phyloP scores from a whole-genome alignment of 2,329 filamentous ascomycete species.

The Nothophaeocryptopus gaeumannii region DNA sequence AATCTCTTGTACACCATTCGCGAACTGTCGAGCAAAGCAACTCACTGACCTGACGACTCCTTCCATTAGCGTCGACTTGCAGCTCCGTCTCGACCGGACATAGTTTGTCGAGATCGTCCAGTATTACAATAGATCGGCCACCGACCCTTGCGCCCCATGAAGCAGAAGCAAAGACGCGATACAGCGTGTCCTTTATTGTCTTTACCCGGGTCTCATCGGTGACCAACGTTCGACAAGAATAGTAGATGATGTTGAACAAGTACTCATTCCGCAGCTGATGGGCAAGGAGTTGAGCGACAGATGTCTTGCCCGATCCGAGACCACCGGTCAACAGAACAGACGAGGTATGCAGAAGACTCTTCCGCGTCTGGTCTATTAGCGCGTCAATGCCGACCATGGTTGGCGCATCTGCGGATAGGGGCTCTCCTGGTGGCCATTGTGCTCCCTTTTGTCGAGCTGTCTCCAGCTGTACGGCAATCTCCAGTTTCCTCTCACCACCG shows the following conservation, averaged over 20 bases:
- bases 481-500: slow-evolving; percentile 70
- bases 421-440: slow-evolving; percentile 53
- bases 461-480: slow-evolving; percentile 72
- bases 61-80: slow-evolving; percentile 88
- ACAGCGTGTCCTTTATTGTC: slow-evolving; percentile 84
- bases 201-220: slow-evolving; percentile 88
- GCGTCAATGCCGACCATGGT: slow-evolving; percentile 80
- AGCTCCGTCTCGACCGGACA: slow-evolving; percentile 93
- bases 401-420: slow-evolving; percentile 54
- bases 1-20: slow-evolving; percentile 77
- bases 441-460: slow-evolving; percentile 61
- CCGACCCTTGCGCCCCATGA: slow-evolving; percentile 88
- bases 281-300: slow-evolving; percentile 72
- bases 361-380: slow-evolving; percentile 68
- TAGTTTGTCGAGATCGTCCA: slow-evolving; percentile 90
- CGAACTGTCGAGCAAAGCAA: slow-evolving; percentile 77
- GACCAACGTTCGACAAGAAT: slow-evolving; percentile 80
- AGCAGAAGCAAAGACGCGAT: slow-evolving; percentile 79
- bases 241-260: slow-evolving; percentile 80
- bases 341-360: slow-evolving; percentile 77
- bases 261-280: slow-evolving; percentile 68
- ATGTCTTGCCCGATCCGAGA: slow-evolving; percentile 85
- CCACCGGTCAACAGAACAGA: slow-evolving; percentile 87
- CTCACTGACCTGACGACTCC: slow-evolving; percentile 90
- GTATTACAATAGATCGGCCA: slow-evolving; percentile 76